Percentiles rank a stretch among this genome's conserved stretches.
Conservation (phyloP, 495 filamentous ascomycete species). For the Aspergillus baeticus region DNA sequence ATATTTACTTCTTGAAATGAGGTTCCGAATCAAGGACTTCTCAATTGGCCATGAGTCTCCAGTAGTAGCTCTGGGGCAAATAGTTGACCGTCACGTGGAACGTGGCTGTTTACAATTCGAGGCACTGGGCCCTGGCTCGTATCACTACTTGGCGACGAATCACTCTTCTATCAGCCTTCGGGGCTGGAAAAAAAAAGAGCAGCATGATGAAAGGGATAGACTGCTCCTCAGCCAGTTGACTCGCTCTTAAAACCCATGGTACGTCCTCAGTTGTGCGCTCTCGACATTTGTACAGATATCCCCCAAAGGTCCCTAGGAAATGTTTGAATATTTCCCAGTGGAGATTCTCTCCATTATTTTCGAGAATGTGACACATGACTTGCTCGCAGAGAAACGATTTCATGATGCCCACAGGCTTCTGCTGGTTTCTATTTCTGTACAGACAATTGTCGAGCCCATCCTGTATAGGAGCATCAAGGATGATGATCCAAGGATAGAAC, state of each 20-base stretch:
- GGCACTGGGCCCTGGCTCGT: background rate
- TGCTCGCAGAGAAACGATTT: background rate
- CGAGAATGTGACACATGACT: background rate
- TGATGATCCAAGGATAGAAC: background rate
- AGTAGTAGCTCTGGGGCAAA: too few relatives aligned
- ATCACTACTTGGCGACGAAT: background rate
- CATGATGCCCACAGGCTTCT: background rate
- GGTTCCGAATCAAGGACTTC: too few relatives aligned
- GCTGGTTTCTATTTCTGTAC: background rate
- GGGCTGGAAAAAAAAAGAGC: too few relatives aligned
- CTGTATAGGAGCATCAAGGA: background rate
- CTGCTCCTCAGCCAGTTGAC: too few relatives aligned
- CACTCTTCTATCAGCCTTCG: too few relatives aligned
- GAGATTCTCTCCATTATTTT: conserved; percentile 6
- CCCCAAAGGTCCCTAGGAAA: background rate
- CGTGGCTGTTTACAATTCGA: background rate
- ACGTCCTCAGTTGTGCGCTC: too few relatives aligned
- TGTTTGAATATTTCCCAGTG: background rate
- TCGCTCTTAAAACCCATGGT: too few relatives aligned
- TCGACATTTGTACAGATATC: too few relatives aligned
- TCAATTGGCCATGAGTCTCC: too few relatives aligned
- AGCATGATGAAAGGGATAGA: too few relatives aligned
- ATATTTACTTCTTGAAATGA: too few relatives aligned
- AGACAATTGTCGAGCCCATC: background rate
- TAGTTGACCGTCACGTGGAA: too few relatives aligned